Percentiles rank a stretch among this genome's conserved stretches.
Evolutionary conservation across 2,329 filamentous ascomycete genomes (phyloP).

Genomic region (Colletotrichum tropicicola): DNA sequence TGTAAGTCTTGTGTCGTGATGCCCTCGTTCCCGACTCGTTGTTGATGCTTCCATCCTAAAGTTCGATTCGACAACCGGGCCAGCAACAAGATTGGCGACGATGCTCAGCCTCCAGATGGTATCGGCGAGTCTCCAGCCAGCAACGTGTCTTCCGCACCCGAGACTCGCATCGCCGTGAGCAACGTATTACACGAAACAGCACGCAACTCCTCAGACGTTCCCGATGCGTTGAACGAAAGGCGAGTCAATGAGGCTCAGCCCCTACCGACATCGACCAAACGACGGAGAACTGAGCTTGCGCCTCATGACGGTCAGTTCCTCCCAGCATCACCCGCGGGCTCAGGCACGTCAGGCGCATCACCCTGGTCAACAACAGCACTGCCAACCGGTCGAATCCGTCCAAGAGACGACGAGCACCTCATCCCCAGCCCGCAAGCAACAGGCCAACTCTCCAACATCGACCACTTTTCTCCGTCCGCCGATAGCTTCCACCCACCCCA

Average conservation of each 20-base stretch:
- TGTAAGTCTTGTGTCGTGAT: slow-evolving; percentile 39
- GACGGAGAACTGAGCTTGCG: not conserved
- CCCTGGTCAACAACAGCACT: slow-evolving; percentile 4
- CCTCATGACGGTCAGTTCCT: slow-evolving; percentile 8
- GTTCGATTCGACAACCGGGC: slow-evolving; percentile 17
- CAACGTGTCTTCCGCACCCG: not conserved
- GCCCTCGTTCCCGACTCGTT: not conserved
- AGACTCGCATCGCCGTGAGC: not conserved
- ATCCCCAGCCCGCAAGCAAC: slow-evolving; percentile 17
- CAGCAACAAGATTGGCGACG: not conserved
- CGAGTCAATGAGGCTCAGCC: not conserved
- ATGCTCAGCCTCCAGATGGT: not conserved
- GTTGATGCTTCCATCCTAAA: not conserved
- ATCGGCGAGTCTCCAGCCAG: not conserved
- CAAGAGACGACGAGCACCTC: not conserved
- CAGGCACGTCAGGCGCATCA: not conserved
- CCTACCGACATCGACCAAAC: slow-evolving; percentile 8
- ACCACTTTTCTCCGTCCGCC: slow-evolving; percentile 15
- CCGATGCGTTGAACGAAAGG: not conserved
- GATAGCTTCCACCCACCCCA: not conserved
- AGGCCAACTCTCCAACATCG: not conserved
- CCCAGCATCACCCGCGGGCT: slow-evolving; percentile 7
- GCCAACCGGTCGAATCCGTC: not conserved
- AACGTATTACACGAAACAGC: not conserved
- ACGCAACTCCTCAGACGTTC: not conserved